Base-by-base conservation (phyloP, 2,329 filamentous ascomycete species). In the Diaporthe humulicola region DNA sequence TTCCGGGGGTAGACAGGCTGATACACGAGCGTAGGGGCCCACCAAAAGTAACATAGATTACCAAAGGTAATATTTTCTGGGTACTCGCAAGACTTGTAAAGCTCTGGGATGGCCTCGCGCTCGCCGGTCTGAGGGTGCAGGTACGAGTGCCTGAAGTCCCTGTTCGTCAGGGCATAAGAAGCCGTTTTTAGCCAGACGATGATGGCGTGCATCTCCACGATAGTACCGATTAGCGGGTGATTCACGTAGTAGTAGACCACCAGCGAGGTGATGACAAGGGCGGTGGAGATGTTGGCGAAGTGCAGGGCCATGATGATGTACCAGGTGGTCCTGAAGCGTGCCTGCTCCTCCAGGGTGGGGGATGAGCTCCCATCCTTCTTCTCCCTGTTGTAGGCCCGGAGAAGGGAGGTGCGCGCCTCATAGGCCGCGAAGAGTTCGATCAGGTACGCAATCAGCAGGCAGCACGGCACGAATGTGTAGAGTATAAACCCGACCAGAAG, bases 171-270 rank as follows among this genome's bases (percentile, higher is more conserved):
- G 33, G 96, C 97, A 82, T 98, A 99, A 0, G 96, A 98, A 77
- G 95, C 94, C 42, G 94, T 96, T 87, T 99, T 99, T 80, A 99
- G 90, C 93, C 96, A 98, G 69, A 98, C 96, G 73, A 98, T 94
- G 80, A 98, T 92, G 77, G 96, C 95, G 82, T 99, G 97, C 76
- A 98, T 85, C 84, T 98, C 94, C 77, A 94, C 95, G 66, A 98
- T 86, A 0, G 95, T 98, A 56, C 97, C 97, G 79, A 99, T 97
- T 25, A 98, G 90, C 0, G 97, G 97, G 83, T 99, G 97, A 83
- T 98, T 91, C 78, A 99, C 94, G 83, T 94, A 90, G 83, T 93
- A 96, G 86, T 98, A 99, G 25, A 99, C 96, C 25, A 95, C 92
- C 77, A 92, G 91, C 64, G 94, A 97, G 12, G 96, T 95, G 77